Evolutionary conservation across 306 rosid genomes (phyloP).

Genomic region (Rosa chinensis): DNA sequence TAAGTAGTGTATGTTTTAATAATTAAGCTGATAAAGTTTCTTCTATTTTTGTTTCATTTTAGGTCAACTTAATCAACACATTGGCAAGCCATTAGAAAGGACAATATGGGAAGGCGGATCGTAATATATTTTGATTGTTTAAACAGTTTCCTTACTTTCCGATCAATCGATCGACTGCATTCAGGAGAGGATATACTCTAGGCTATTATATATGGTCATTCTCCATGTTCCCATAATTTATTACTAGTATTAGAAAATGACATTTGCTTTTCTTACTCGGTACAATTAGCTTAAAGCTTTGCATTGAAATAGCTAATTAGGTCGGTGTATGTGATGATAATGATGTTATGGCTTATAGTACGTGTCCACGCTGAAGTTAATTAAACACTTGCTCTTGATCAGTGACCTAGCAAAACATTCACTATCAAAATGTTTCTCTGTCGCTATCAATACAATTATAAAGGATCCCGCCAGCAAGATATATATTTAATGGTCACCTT

Average conservation of each 20-base stretch:
- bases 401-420: no score
- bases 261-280: not conserved
- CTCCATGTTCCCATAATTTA: not conserved
- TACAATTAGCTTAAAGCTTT: not conserved
- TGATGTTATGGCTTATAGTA: no score
- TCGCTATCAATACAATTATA: no score
- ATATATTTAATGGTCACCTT: no score
- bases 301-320: not conserved
- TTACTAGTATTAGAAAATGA: not conserved
- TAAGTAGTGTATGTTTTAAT: not conserved
- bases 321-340: not conserved
- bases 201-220: not conserved
- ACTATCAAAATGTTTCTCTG: no score
- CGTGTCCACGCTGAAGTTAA: no score
- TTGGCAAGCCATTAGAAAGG: slow-evolving; percentile 21
- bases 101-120: slow-evolving; percentile 30
- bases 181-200: not conserved
- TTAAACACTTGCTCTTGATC: no score
- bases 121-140: not conserved
- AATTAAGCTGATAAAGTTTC: not conserved
- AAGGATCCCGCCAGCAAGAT: no score
- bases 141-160: not conserved
- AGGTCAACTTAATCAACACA: slow-evolving; percentile 34
- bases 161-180: not conserved
- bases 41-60: not conserved